These are phyloP conservation scores for Leccinum pachyderme DNA, from an alignment of 1,284 basidiomycete species.

Conservation along the genomic window DNA sequence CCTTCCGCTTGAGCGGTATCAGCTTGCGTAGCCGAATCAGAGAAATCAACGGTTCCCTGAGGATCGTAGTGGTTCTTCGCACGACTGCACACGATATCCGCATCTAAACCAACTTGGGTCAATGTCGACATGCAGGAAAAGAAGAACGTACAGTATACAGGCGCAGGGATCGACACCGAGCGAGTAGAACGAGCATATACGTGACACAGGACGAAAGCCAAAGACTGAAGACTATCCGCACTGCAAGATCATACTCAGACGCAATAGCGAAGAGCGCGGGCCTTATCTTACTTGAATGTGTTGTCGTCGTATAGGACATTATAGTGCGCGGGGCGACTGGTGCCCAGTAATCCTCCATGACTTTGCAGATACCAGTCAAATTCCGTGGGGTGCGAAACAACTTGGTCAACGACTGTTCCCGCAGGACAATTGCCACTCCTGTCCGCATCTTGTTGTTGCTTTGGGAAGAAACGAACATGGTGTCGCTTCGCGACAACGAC, in stretches of 20 bases:
- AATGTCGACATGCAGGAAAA: neutral
- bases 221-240: constrained; percentile 62
- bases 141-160: constrained; percentile 70
- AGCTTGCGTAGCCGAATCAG: constrained; percentile 47
- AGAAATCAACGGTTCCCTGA: constrained; percentile 48
- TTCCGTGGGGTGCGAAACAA: constrained; percentile 69
- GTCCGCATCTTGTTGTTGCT: constrained; percentile 49
- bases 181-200: constrained; percentile 81
- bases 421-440: constrained; percentile 71
- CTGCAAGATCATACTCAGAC: constrained; percentile 34
- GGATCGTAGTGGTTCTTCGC: constrained; percentile 82
- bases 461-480: constrained; percentile 76
- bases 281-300: constrained; percentile 42
- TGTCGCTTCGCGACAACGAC: constrained; percentile 78
- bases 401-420: constrained; percentile 72
- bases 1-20: constrained; percentile 41
- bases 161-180: constrained; percentile 81
- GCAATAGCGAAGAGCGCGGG: neutral
- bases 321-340: constrained; percentile 68
- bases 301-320: constrained; percentile 62
- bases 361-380: constrained; percentile 81
- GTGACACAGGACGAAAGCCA: constrained; percentile 77
- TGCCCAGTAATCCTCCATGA: constrained; percentile 69
- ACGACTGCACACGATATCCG: constrained; percentile 79
- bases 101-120: constrained; percentile 46